These are phyloP conservation scores for Streptanthus diversifolius DNA, from an alignment of 345 rosid species.

Conservation along the genomic window DNA sequence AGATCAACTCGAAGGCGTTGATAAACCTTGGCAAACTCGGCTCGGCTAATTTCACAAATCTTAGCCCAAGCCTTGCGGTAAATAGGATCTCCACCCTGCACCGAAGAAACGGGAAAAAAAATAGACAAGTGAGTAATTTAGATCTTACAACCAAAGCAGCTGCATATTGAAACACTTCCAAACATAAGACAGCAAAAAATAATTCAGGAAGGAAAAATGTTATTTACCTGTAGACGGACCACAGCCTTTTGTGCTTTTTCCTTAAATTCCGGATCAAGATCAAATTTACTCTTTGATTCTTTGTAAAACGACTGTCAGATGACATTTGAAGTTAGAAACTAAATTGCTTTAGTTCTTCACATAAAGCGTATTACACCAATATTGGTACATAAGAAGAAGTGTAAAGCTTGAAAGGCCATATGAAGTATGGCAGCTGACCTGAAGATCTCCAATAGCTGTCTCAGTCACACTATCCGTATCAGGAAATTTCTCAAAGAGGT, in stretches of 20 bases:
- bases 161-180: not conserved
- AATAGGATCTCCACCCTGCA: slow-evolving; percentile 75
- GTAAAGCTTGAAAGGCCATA: slow-evolving; percentile 16
- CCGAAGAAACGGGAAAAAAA: not conserved
- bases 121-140: not conserved
- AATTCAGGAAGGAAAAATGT: not conserved
- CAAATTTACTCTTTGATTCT: slow-evolving; percentile 76
- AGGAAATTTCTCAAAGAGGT: slow-evolving; percentile 76
- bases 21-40: slow-evolving; percentile 78
- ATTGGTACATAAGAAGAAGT: not conserved
- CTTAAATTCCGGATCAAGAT: slow-evolving; percentile 64
- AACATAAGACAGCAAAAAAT: not conserved
- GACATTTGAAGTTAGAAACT: slow-evolving; percentile 30
- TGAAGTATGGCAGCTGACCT: slow-evolving; percentile 47
- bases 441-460: slow-evolving; percentile 85
- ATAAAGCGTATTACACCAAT: not conserved
- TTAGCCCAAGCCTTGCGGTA: slow-evolving; percentile 81
- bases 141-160: not conserved
- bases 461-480: slow-evolving; percentile 63
- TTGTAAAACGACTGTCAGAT: slow-evolving; percentile 66
- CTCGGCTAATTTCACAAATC: slow-evolving; percentile 74
- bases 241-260: slow-evolving; percentile 91
- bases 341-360: slow-evolving; percentile 8
- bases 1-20: slow-evolving; percentile 68
- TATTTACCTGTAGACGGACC: slow-evolving; percentile 82